Evolutionary conservation across 2,329 filamentous ascomycete species (phyloP).

Genomic region (Penicillium expansum): DNA sequence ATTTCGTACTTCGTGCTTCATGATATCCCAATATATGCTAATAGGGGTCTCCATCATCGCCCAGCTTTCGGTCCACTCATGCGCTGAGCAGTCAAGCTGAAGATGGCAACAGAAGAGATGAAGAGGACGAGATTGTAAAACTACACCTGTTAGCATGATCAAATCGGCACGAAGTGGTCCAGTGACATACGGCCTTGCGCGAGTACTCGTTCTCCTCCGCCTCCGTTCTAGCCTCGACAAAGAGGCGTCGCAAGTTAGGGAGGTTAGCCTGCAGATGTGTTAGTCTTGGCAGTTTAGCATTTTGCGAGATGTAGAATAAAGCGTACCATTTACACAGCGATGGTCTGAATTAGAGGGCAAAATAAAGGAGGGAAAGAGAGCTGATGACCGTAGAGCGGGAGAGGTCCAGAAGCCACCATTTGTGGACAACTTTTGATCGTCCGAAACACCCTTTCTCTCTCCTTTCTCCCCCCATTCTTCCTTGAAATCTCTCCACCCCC

Average conservation of each 20-base stretch:
- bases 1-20: constrained; percentile 4
- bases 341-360: neutral
- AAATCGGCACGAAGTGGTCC: neutral
- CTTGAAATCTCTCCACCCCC: constrained; percentile 9
- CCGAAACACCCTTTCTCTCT: constrained; percentile 22
- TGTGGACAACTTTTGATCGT: constrained; percentile 35
- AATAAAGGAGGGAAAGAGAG: constrained; percentile 2
- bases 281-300: constrained; percentile 3
- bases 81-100: constrained; percentile 87
- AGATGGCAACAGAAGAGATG: constrained; percentile 92
- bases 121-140: constrained; percentile 98
- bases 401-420: constrained; percentile 27
- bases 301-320: neutral
- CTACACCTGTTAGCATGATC: constrained; percentile 39
- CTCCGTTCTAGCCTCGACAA: constrained; percentile 90
- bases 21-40: constrained; percentile 3
- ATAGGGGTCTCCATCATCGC: constrained; percentile 27
- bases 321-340: constrained; percentile 19
- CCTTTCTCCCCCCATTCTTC: constrained; percentile 9
- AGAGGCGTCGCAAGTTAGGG: constrained; percentile 91
- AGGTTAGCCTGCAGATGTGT: constrained; percentile 51
- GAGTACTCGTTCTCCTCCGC: constrained; percentile 94
- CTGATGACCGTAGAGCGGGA: constrained; percentile 14
- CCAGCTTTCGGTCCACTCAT: constrained; percentile 55
- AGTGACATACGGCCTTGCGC: constrained; percentile 72